Evolutionary conservation across 495 filamentous ascomycete species (phyloP).

Genomic region (Beverwykella pulmonaria): DNA sequence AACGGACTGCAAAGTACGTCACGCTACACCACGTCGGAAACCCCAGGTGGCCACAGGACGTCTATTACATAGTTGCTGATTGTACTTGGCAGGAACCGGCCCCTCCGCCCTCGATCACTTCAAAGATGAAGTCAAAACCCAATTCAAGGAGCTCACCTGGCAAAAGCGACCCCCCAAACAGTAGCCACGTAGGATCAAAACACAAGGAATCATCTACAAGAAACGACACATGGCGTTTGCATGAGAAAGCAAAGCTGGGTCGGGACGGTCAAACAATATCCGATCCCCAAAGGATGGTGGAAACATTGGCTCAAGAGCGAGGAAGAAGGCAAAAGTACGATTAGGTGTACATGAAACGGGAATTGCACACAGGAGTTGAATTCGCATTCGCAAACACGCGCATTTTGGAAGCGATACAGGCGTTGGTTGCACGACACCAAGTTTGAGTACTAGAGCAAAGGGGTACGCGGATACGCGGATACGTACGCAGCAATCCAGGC

Average conservation of each 20-base stretch:
- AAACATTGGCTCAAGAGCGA: neutral
- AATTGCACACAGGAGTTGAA: neutral
- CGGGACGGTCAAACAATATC: neutral
- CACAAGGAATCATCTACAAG: neutral
- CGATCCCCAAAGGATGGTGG: neutral
- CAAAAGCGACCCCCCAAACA: conserved; percentile 24
- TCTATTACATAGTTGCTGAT: neutral
- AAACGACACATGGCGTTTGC: neutral
- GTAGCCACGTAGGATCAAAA: conserved; percentile 48
- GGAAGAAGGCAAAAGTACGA: neutral
- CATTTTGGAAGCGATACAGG: neutral
- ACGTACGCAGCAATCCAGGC: no score
- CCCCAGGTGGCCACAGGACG: neutral
- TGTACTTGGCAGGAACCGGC: conserved; percentile 25
- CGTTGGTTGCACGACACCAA: neutral
- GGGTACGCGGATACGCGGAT: neutral
- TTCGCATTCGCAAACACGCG: neutral
- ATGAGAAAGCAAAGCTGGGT: neutral
- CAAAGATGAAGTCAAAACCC: conserved; percentile 25
- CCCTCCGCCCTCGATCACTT: conserved; percentile 33
- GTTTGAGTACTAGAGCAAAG: neutral
- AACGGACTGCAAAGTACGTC: conserved; percentile 24
- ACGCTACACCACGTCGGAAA: no score
- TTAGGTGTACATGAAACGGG: neutral
- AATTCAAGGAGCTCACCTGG: conserved; percentile 31